These are phyloP conservation scores for Pichia eremophila DNA, from an alignment of 805 yeast species.

Conservation along the genomic window DNA sequence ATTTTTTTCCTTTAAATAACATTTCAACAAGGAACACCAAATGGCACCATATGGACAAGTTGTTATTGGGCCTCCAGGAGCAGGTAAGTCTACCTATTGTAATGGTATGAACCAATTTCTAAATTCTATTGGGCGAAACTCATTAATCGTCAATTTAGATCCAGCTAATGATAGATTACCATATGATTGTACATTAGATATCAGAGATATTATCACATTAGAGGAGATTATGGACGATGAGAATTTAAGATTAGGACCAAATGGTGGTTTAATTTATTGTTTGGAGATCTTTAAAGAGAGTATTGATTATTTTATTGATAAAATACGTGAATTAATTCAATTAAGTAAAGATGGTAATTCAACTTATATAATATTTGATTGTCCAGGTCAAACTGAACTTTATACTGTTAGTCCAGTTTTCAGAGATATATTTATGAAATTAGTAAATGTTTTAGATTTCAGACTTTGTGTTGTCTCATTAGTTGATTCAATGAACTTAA, in stretches of 20 bases:
- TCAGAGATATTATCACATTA: slow-evolving; percentile 45
- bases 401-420: slow-evolving; percentile 84
- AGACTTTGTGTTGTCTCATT: slow-evolving; percentile 79
- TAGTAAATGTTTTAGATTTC: slow-evolving; percentile 57
- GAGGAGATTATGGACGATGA: slow-evolving; percentile 54
- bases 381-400: slow-evolving; percentile 94
- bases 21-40: not conserved
- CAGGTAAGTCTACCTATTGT: slow-evolving; percentile 94
- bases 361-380: slow-evolving; percentile 71
- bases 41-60: slow-evolving; percentile 73
- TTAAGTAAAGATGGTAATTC: slow-evolving; percentile 31
- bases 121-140: slow-evolving; percentile 87
- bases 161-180: slow-evolving; percentile 60
- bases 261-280: slow-evolving; percentile 88
- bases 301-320: slow-evolving; percentile 48
- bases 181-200: slow-evolving; percentile 47
- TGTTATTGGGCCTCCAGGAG: slow-evolving; percentile 96
- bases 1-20: not conserved
- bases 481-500: slow-evolving; percentile 72
- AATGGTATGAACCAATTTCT: slow-evolving; percentile 87
- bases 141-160: slow-evolving; percentile 78
- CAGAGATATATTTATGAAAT: slow-evolving; percentile 50
- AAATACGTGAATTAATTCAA: slow-evolving; percentile 45
- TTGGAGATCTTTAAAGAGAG: slow-evolving; percentile 56
- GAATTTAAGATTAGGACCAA: slow-evolving; percentile 42